phyloP scores from a whole-genome alignment of 169 alveolate genomes.

The Eimeria praecox region DNA sequence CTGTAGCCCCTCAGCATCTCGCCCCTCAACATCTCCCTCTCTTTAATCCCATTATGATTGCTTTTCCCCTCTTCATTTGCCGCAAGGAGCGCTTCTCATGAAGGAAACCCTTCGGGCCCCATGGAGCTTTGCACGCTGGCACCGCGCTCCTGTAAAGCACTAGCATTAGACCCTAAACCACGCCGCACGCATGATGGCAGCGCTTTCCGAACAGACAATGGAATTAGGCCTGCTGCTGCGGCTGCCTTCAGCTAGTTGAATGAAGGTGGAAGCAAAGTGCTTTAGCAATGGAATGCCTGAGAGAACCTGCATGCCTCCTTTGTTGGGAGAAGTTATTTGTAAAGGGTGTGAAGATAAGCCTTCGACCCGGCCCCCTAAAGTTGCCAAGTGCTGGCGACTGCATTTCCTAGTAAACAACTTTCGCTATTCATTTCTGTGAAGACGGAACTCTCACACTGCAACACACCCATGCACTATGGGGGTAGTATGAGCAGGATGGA shows the following conservation, averaged over 20 bases:
- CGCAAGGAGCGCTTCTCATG: background rate
- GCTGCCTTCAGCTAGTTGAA: no score
- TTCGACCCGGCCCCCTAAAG: background rate
- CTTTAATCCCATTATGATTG: background rate
- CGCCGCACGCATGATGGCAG: background rate
- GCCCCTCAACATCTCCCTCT: background rate
- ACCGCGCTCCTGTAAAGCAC: background rate
- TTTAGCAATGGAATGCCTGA: background rate
- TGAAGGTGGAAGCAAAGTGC: background rate
- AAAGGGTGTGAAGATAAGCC: background rate
- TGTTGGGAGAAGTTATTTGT: background rate
- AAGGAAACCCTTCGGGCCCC: background rate
- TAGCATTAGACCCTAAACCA: background rate
- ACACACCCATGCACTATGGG: no score
- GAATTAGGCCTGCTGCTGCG: background rate
- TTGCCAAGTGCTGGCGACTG: background rate
- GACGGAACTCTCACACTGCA: background rate
- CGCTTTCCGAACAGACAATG: background rate
- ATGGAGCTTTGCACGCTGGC: background rate
- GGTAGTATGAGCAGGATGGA: no score
- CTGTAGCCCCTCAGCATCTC: background rate
- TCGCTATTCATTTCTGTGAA: background rate
- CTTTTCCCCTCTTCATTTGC: background rate
- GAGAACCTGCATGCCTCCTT: background rate
- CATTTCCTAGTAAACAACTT: background rate